Evolutionary conservation across 225 moss, liverwort and hornwort genomes (phyloP), one percentile per base, ranked within the genome.

Genomic region (Antitrichia curtipendula): DNA sequence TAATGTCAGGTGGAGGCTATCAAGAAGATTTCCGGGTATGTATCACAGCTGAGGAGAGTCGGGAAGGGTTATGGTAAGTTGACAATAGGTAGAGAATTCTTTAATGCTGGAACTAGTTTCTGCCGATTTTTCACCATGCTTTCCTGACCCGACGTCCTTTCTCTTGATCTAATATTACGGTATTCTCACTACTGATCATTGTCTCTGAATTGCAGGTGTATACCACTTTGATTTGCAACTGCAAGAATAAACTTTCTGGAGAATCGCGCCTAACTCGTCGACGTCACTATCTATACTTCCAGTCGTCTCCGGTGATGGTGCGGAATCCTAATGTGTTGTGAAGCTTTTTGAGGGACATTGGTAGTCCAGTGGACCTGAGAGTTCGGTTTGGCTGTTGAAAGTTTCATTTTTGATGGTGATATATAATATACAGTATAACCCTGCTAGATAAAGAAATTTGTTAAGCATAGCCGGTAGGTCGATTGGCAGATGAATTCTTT

Each of bases 21-120:
- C 80, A 99, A 96, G 81, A 95, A 94, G 84, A 90, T 97, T 53
- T 91, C 98, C 12, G 90, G 56, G 41, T 99, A 92, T 57, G 96
- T 99, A n/a, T 88, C 98, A 61, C 98, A 99, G 85, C 83, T 99
- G 91, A 93, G 97, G 75, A 95, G 98, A 87, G 96, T 99, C 64
- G 98, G 98, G n/a, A 95, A 94, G 52, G 98, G 98, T 53, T 96
- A 96, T 87, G 98, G 97, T 97, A 91, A 88, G 89, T 87, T 66
- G 40, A 45, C 54, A 86, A 68, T 43, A n/a, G 21, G 16, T 82
- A 45, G n/a, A 82, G 28, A 72, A 43, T 38, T 32, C 52, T 62
- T 41, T 43, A 15, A 10, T 68, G 74, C 52, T 20, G 19, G 41
- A 47, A 7, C 50, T 66, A n/a, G 40, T 75, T 59, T 81, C 47